Conservation (phyloP, 2,329 filamentous ascomycete genomes). For the Pseudodiploospora longispora region DNA sequence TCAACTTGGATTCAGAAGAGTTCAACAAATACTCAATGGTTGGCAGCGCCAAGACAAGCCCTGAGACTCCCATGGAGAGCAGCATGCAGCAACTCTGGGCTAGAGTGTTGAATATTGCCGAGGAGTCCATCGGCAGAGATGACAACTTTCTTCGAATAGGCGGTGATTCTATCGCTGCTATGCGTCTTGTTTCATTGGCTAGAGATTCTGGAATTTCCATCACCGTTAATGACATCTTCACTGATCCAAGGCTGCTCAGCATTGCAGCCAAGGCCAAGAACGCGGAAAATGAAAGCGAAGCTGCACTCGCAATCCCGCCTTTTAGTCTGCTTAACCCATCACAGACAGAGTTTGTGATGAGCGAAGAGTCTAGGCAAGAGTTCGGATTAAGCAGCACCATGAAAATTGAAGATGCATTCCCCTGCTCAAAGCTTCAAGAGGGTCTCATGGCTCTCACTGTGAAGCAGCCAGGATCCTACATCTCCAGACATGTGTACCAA, state of each 20-base stretch:
- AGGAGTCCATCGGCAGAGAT: neutral
- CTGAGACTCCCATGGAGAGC: slow-evolving; percentile 13
- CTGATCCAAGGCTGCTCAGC: neutral
- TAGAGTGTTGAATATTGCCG: neutral
- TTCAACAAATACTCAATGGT: slow-evolving; percentile 14
- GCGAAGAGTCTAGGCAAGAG: neutral
- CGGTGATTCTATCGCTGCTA: slow-evolving; percentile 4
- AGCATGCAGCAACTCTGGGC: slow-evolving; percentile 2
- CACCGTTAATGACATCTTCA: slow-evolving; percentile 1
- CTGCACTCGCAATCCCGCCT: neutral
- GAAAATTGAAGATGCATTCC: neutral
- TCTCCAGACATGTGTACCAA: neutral
- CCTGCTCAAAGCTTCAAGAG: neutral
- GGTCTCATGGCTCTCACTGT: neutral
- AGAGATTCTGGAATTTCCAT: neutral
- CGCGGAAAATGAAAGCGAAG: neutral
- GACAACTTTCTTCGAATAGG: slow-evolving; percentile 6
- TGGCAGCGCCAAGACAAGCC: slow-evolving; percentile 9
- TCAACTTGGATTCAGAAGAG: slow-evolving; percentile 1
- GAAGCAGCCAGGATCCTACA: neutral
- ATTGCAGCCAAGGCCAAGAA: neutral
- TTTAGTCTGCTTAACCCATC: neutral
- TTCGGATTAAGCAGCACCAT: slow-evolving; percentile 3
- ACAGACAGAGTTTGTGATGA: neutral
- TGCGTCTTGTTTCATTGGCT: neutral